phyloP scores from a whole-genome alignment of 192 early-diverging fungal species.

The Mortierella hygrophila region DNA sequence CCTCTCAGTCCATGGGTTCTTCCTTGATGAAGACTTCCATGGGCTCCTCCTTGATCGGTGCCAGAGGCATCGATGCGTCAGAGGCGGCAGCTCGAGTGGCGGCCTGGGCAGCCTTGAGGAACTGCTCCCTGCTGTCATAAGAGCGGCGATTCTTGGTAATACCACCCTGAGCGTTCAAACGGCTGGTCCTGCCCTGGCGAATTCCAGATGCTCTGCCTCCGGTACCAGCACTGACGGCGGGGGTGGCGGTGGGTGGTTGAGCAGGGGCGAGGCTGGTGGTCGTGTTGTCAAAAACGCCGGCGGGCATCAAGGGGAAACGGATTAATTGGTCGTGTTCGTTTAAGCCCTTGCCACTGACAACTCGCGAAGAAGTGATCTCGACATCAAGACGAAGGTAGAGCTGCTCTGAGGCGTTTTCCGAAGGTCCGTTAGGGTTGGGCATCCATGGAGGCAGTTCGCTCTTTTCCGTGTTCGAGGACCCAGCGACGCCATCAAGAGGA shows the following conservation, averaged over 20 bases:
- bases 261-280: constrained; percentile 35
- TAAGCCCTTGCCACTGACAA: constrained; percentile 58
- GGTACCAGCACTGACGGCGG: background rate
- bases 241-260: constrained; percentile 24
- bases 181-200: constrained; percentile 20
- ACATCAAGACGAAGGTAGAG: constrained; percentile 79
- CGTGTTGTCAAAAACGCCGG: constrained; percentile 48
- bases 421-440: constrained; percentile 40
- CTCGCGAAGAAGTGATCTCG: constrained; percentile 73
- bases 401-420: constrained; percentile 49
- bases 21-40: constrained; percentile 52
- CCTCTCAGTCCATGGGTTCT: constrained; percentile 45
- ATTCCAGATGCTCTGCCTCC: background rate
- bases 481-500: constrained; percentile 42
- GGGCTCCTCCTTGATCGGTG: constrained; percentile 48
- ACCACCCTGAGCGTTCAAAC: constrained; percentile 36
- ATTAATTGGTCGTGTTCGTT: constrained; percentile 47
- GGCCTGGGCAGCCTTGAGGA: constrained; percentile 16
- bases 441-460: constrained; percentile 47
- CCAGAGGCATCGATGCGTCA: constrained; percentile 22
- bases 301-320: constrained; percentile 46
- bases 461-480: constrained; percentile 20
- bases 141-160: constrained; percentile 37
- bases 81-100: background rate
- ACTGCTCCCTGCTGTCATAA: constrained; percentile 30